phyloP scores from a whole-genome alignment of 208 protist species.

The Trypanosoma brucei region DNA sequence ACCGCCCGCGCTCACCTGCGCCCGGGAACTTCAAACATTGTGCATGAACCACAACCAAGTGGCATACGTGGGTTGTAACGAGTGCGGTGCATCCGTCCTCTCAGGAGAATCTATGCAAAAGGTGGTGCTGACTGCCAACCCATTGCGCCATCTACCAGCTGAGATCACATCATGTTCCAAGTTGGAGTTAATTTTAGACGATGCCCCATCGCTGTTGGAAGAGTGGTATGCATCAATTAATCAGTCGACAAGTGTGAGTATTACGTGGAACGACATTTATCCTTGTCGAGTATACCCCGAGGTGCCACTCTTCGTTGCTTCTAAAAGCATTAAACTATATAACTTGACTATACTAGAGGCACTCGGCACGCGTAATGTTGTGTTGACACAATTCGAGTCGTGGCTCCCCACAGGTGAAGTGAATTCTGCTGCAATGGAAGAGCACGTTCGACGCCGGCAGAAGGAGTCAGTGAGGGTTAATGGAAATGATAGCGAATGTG shows the following conservation, averaged over 20 bases:
- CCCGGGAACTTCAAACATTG: slow-evolving; percentile 49
- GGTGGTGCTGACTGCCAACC: slow-evolving; percentile 67
- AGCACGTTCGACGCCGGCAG: not conserved
- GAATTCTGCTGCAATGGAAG: slow-evolving; percentile 2
- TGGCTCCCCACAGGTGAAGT: slow-evolving; percentile 8
- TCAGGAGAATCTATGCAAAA: slow-evolving; percentile 48
- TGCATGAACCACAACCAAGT: slow-evolving; percentile 70
- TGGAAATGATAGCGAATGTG: not conserved
- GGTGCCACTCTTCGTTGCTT: slow-evolving; percentile 10
- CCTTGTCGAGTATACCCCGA: slow-evolving; percentile 22
- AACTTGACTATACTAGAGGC: slow-evolving; percentile 6
- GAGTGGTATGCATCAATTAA: slow-evolving; percentile 51
- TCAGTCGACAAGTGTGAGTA: slow-evolving; percentile 19
- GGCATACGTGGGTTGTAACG: slow-evolving; percentile 27
- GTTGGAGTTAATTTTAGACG: slow-evolving; percentile 72
- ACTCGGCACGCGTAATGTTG: slow-evolving; percentile 9
- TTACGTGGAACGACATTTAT: slow-evolving; percentile 81
- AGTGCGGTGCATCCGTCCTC: slow-evolving; percentile 40
- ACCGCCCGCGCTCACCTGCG: slow-evolving; percentile 26
- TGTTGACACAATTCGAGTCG: slow-evolving; percentile 1
- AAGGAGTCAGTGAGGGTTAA: not conserved
- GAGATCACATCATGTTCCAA: slow-evolving; percentile 41
- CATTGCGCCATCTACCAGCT: slow-evolving; percentile 47
- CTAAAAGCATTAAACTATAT: slow-evolving; percentile 15
- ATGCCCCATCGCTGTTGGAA: slow-evolving; percentile 50